Evolutionary conservation across 2,329 filamentous ascomycete genomes (phyloP).

Genomic region (Phyllosticta paracitricarpa): DNA sequence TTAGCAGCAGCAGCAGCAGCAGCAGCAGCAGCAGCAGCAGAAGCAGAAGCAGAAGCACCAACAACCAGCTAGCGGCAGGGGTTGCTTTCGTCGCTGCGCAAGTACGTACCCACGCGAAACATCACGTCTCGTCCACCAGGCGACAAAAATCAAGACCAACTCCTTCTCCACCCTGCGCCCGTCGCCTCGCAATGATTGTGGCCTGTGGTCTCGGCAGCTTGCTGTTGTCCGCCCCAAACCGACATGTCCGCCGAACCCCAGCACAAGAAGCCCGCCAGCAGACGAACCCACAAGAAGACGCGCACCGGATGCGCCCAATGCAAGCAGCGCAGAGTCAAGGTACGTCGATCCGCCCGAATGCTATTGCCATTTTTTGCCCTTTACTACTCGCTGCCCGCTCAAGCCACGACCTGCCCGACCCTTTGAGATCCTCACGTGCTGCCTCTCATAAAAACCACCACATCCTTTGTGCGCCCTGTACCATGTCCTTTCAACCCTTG

Average conservation of each 20-base stretch:
- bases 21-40: background rate
- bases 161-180: background rate
- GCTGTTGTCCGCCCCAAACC: background rate
- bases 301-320: slow-evolving; percentile 10
- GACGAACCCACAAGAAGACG: slow-evolving; percentile 9
- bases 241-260: slow-evolving; percentile 5
- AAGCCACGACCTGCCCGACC: background rate
- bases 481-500: background rate
- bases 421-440: background rate
- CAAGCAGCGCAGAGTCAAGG: slow-evolving; percentile 10
- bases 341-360: background rate
- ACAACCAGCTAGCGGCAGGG: background rate
- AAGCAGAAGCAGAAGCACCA: background rate
- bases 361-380: background rate
- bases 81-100: background rate
- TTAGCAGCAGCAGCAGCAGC: background rate
- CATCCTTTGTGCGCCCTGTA: background rate
- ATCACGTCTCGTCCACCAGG: background rate
- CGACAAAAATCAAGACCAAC: background rate
- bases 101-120: background rate
- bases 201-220: background rate
- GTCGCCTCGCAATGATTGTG: background rate
- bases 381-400: background rate
- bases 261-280: slow-evolving; percentile 1
- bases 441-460: background rate